Percentiles rank a stretch among this genome's conserved stretches.
Conservation (phyloP, 805 yeast genomes). For the Komagataella pseudopastoris region DNA sequence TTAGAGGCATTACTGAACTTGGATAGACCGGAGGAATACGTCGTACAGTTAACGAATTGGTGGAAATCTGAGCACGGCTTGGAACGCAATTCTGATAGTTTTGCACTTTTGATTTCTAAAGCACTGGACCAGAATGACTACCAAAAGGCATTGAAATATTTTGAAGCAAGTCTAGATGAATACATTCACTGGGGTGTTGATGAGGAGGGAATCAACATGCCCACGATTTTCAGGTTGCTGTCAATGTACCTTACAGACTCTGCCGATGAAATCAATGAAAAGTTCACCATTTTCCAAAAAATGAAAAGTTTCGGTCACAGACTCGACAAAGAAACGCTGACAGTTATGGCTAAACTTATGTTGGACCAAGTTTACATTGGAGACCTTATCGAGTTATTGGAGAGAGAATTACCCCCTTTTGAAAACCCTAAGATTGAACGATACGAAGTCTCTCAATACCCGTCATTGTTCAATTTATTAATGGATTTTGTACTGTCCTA, state of each 20-base stretch:
- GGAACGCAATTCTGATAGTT: conserved; percentile 21
- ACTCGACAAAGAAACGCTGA: conserved; percentile 23
- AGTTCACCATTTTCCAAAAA: conserved; percentile 6
- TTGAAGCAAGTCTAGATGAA: conserved; percentile 22
- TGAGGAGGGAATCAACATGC: conserved; percentile 14
- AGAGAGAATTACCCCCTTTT: conserved; percentile 21
- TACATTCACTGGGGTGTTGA: conserved; percentile 29
- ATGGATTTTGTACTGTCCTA: conserved; percentile 26
- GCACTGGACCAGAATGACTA: conserved; percentile 19
- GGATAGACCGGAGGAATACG: conserved; percentile 11
- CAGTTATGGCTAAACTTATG: conserved; percentile 21
- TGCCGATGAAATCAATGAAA: neutral
- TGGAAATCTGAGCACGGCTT: conserved; percentile 20
- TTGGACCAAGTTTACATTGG: conserved; percentile 20
- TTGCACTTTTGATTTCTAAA: conserved; percentile 20
- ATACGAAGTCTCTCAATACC: conserved; percentile 10
- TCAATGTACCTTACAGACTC: conserved; percentile 6
- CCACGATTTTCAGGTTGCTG: conserved; percentile 13
- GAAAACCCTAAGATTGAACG: conserved; percentile 6
- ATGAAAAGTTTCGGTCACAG: conserved; percentile 10
- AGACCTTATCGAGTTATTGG: conserved; percentile 27
- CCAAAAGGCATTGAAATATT: conserved; percentile 17
- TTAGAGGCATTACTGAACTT: conserved; percentile 15
- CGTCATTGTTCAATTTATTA: conserved; percentile 26
- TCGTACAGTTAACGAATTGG: conserved; percentile 11